Conservation (phyloP, 805 yeast genomes). For the Candida ipomoeae region DNA sequence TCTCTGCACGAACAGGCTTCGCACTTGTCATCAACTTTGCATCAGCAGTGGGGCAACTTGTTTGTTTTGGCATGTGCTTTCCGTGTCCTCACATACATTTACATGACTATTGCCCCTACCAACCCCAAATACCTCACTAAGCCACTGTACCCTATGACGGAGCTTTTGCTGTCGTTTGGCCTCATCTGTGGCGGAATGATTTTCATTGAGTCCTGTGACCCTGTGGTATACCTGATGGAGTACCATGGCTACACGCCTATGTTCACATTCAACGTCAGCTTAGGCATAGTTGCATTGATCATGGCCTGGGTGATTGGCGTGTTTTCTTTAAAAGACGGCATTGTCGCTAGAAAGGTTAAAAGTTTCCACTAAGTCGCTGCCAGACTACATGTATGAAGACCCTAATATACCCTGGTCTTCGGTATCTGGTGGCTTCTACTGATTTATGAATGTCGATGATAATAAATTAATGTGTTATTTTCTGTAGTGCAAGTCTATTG, state of each 20-base stretch:
- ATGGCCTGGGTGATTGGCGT: constrained; percentile 87
- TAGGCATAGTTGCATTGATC: constrained; percentile 70
- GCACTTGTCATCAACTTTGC: constrained; percentile 69
- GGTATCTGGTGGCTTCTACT: neutral
- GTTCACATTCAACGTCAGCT: constrained; percentile 85
- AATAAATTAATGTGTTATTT: neutral
- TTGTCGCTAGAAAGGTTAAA: constrained; percentile 5
- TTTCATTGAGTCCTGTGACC: constrained; percentile 89
- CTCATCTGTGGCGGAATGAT: constrained; percentile 84
- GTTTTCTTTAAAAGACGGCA: constrained; percentile 53
- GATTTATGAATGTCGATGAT: neutral
- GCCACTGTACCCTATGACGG: constrained; percentile 74
- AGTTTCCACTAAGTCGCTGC: neutral
- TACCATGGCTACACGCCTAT: constrained; percentile 79
- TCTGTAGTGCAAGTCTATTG: too few relatives aligned
- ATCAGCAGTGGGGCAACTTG: constrained; percentile 88
- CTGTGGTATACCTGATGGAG: constrained; percentile 74
- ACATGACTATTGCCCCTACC: constrained; percentile 41
- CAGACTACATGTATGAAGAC: neutral
- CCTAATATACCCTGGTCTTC: neutral
- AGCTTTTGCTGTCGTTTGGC: constrained; percentile 72
- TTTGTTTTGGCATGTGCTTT: constrained; percentile 78
- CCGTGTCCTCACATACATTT: constrained; percentile 59
- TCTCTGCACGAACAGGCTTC: constrained; percentile 91
- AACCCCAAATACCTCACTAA: constrained; percentile 21